Evolutionary conservation across 2,329 filamentous ascomycete genomes (phyloP).

Genomic region (Monilinia aucupariae): DNA sequence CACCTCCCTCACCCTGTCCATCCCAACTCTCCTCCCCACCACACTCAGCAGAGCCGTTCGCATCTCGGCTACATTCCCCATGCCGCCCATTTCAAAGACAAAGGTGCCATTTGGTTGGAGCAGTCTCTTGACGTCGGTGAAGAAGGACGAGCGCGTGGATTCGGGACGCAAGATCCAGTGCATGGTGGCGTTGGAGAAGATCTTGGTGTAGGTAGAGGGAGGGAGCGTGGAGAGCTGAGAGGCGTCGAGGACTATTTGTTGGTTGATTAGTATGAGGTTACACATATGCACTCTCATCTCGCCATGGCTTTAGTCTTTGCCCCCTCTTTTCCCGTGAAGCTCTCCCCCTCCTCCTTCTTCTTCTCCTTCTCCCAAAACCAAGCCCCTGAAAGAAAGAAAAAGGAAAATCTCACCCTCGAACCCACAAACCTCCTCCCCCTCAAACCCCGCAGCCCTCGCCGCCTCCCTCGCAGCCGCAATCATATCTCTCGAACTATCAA

Average conservation of each 20-base stretch:
- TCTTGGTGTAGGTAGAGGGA: constrained; percentile 42
- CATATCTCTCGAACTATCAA: constrained; percentile 56
- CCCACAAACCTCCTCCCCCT: constrained; percentile 21
- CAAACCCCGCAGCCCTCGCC: constrained; percentile 20
- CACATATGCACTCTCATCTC: too few relatives aligned
- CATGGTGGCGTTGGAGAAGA: constrained; percentile 62
- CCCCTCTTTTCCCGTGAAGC: too few relatives aligned
- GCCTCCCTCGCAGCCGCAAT: constrained; percentile 46
- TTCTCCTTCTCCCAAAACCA: not conserved
- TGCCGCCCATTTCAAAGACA: constrained; percentile 66
- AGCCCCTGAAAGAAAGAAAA: not conserved
- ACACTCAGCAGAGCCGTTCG: constrained; percentile 50
- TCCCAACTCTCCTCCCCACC: constrained; percentile 46
- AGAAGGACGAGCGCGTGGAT: constrained; percentile 43
- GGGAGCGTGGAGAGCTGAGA: constrained; percentile 35
- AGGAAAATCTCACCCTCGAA: constrained; percentile 26
- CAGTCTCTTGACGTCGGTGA: constrained; percentile 46
- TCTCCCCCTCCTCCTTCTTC: too few relatives aligned
- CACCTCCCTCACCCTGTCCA: constrained; percentile 44
- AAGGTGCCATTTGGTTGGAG: constrained; percentile 54
- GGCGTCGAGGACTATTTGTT: constrained; percentile 40
- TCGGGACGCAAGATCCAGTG: constrained; percentile 53
- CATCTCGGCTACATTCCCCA: constrained; percentile 62
- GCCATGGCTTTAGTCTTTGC: too few relatives aligned
- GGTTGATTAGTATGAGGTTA: too few relatives aligned